These are phyloP conservation scores for Suhomyces prunicola DNA, from an alignment of 805 yeast species.

Conservation along the genomic window DNA sequence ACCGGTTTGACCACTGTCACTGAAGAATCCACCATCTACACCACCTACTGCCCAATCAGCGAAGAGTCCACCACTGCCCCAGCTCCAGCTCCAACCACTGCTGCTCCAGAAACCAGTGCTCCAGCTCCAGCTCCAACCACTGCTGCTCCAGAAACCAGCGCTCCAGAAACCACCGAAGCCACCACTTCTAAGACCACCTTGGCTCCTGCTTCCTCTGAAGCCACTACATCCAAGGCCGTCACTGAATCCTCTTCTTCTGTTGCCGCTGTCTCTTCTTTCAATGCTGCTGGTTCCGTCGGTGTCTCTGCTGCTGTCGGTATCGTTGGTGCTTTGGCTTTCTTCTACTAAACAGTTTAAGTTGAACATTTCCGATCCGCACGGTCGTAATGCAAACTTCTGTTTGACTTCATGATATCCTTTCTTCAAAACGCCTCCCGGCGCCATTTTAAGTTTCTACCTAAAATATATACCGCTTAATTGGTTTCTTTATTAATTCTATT, in stretches of 20 bases:
- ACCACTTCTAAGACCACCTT: conserved; percentile 6
- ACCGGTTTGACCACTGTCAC: conserved; percentile 26
- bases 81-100: conserved; percentile 10
- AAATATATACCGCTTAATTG: not conserved
- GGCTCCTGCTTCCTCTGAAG: conserved; percentile 4
- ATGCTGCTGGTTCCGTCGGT: conserved; percentile 5
- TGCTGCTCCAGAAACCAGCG: conserved; percentile 7
- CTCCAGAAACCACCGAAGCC: not conserved
- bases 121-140: conserved; percentile 8
- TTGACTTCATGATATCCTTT: not conserved
- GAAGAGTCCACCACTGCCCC: conserved; percentile 15
- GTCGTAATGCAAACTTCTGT: not conserved
- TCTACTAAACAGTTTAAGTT: conserved; percentile 3
- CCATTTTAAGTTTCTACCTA: not conserved
- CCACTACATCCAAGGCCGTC: not conserved
- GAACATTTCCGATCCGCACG: not conserved
- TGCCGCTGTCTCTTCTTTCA: conserved; percentile 6
- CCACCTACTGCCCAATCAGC: conserved; percentile 27
- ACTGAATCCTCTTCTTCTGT: conserved; percentile 1
- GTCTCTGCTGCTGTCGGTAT: conserved; percentile 7
- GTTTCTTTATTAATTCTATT: not conserved
- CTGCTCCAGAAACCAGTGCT: conserved; percentile 6
- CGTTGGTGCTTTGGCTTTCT: conserved; percentile 12
- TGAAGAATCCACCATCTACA: conserved; percentile 16
- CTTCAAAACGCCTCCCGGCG: not conserved